Conservation (phyloP, 495 filamentous ascomycete genomes). For the Penicillium goetzii region DNA sequence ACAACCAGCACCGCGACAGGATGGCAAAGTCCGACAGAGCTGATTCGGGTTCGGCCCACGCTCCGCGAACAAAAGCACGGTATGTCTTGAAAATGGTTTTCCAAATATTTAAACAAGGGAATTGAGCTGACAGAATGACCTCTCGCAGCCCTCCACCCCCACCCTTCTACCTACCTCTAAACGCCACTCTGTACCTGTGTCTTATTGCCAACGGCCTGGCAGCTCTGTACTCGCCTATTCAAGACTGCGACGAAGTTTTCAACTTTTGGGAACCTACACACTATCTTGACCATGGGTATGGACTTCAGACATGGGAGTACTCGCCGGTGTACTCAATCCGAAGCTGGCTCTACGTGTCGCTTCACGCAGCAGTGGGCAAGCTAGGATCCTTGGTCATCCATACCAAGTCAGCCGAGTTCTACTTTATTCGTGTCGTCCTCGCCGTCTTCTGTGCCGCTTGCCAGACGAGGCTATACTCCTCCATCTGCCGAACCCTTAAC, state of each 20-base stretch:
- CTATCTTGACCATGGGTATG: constrained; percentile 90
- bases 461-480: constrained; percentile 78
- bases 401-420: constrained; percentile 75
- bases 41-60: background rate
- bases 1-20: constrained; percentile 8
- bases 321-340: constrained; percentile 94
- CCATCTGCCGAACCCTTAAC: constrained; percentile 73
- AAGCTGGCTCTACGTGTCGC: constrained; percentile 90
- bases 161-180: constrained; percentile 68
- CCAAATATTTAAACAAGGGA: background rate
- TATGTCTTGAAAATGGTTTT: constrained; percentile 21
- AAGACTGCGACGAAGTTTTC: constrained; percentile 98
- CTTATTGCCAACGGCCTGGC: constrained; percentile 72
- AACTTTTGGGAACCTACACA: constrained; percentile 99
- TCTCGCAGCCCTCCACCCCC: constrained; percentile 50
- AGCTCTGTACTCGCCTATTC: constrained; percentile 86
- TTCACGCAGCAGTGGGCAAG: constrained; percentile 77
- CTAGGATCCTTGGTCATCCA: constrained; percentile 62
- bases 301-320: constrained; percentile 98
- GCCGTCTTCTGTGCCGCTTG: constrained; percentile 76
- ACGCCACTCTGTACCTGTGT: constrained; percentile 77
- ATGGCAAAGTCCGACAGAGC: constrained; percentile 6
- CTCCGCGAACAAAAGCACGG: constrained; percentile 35
- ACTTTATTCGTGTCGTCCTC: constrained; percentile 75
- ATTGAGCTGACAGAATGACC: constrained; percentile 16